Evolutionary conservation across 345 rosid genomes (phyloP), one percentile per base, ranked within the genome.

Genomic region (Angophora floribunda): DNA sequence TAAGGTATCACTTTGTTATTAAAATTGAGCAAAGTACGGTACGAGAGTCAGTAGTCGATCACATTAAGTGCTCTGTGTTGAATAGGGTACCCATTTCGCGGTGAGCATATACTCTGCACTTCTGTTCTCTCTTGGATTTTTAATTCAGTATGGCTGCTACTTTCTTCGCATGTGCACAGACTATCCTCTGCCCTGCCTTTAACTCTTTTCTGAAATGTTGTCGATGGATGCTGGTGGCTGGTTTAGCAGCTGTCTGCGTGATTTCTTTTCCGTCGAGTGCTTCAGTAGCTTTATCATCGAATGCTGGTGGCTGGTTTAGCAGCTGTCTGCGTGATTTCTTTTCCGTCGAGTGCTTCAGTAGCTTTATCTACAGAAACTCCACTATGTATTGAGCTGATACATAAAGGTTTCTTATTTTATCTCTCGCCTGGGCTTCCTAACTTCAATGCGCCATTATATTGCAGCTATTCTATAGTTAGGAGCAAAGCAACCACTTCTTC

Each of bases 301-400:
- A 63, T 88, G 89, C 91, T 89, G 93, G 91, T 92, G 85, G 91
- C 92, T 86, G 93, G 93, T 65, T 87, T 92, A 80, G 88, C 92
- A n/a, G 87, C 86, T 36, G 88, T 92, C 49, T 90, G 92, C 75
- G 86, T 92, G 36, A 17, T 90, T 47, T 92, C 91, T 78, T 92
- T 92, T 88, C 87, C 91, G 28, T 87, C 88, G 19, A 92, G 91
- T 78, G 90, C 93, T 45, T 53, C 88, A 53, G 88, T 90, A 51
- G 91, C 92, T 87, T 86, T 91, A 85, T 78, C 89, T n/a, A 88
- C 89, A 26, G 89, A 91, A 57, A 87, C 87, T 67, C 91, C 92
- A 59, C 91, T 92, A 92, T 24, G 91, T 90, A 47, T 21, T 88
- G 41, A 44, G 49, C 88, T 26, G 41, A 36, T 30, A 87, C 52